Base-by-base conservation (phyloP, 169 alveolate species). In the Plasmodium falciparum region DNA sequence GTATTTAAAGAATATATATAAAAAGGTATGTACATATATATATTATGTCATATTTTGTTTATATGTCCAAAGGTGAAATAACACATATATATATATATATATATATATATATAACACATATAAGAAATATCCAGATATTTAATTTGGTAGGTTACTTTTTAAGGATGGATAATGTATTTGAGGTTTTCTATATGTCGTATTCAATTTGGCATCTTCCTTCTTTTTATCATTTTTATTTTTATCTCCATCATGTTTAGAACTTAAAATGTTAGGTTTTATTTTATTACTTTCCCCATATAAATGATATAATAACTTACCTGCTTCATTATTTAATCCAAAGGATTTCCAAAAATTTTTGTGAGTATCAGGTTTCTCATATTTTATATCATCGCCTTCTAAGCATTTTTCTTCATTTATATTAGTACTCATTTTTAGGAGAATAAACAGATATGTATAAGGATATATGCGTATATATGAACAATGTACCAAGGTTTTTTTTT, bases 271-370 rank as follows among this genome's bases (percentile, higher is more conserved):
- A 11, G 92, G 92, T 58, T 49, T 86, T 24, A 86, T 86, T 61
- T 86, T 86, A 43, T 58, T 58, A 15, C 33, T 72, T 52, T 86
- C 92, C 50, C 92, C 92, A 17, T 86, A 86, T 11, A 86, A 33
- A 7, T 72, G 17, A 39, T 86, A 86, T 61, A 86, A 75, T 62
- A 86, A 56, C 45, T 86, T 86, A 22, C 92, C 92, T 59, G 92
- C 88, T 43, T 86, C 73, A 39, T 50, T 86, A 29, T 73, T 74
- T 59, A 86, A 52, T 0, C 92, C 92, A 65, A 86, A 86, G 1
- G 92, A 65, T 12, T 86, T 86, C 92, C 92, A 86, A 39, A 86
- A 86, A 50, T 86, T 59, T 59, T 62, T 86, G 58, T 86, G 92
- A n/a, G 76, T 59, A 5, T 70, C 86, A 11, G 92, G 92, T 59